Percentiles rank a stretch among this genome's conserved stretches.
Evolutionary conservation across 768 basidiomycete species (phyloP).

Genomic region (Chlorophyllum brunneum): DNA sequence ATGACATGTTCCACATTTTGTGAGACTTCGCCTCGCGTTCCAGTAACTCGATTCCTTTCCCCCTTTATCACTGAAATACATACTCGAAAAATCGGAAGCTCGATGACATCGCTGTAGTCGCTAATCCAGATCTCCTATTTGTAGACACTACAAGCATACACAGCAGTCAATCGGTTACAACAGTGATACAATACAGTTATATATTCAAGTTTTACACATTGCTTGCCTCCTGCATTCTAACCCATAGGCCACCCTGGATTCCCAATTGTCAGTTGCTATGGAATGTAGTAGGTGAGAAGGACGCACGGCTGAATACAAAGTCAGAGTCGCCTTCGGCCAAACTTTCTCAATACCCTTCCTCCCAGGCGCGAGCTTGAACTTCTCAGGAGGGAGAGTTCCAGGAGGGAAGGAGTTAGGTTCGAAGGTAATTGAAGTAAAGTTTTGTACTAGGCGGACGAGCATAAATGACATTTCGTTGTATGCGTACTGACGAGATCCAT

Average conservation of each 20-base stretch:
- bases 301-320: constrained; percentile 46
- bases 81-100: too few species aligned
- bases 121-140: too few species aligned
- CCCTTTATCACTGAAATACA: too few species aligned
- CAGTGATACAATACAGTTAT: background rate
- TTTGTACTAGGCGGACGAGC: constrained; percentile 59
- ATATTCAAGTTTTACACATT: background rate
- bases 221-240: constrained; percentile 38
- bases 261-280: background rate
- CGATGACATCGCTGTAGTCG: constrained; percentile 5
- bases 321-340: constrained; percentile 50
- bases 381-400: constrained; percentile 39
- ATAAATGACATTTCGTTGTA: constrained; percentile 65
- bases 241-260: constrained; percentile 51
- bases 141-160: background rate
- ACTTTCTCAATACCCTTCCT: constrained; percentile 49
- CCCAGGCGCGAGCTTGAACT: constrained; percentile 42
- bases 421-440: constrained; percentile 45
- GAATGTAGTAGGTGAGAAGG: background rate
- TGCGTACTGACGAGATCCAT: constrained; percentile 35
- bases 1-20: too few species aligned
- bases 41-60: too few species aligned
- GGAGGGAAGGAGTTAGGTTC: constrained; percentile 43
- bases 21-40: too few species aligned
- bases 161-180: too few species aligned